Evolutionary conservation across 768 basidiomycete genomes (phyloP), one percentile per base, ranked within the genome.

Genomic region (Suillus lakei): DNA sequence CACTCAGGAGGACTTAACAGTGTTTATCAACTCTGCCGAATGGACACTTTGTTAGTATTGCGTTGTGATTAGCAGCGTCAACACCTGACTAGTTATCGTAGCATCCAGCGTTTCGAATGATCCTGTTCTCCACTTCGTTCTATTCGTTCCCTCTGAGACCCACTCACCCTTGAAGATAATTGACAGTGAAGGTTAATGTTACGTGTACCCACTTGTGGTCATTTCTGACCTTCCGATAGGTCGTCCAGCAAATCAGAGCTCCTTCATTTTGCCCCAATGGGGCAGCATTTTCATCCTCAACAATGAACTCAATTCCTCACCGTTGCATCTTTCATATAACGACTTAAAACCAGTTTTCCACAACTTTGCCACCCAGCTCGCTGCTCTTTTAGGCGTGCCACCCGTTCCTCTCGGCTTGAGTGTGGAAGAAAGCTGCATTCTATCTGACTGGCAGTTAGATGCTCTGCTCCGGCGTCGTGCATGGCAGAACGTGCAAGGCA

Each of bases 1-100:
- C 44, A 87, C 86, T 1, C 86, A 88, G 60, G 95, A 96, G 69
- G 89, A 97, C 71, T 83, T 98, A 65, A 95, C 92, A 16, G 89
- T 96, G 0, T 99, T 99, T 72, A 84, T 99, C 48, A 99, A 99
- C 72, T 95, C 95, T 7, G 98, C 96, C 5, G 91, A 96, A 73
- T 99, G 98, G 98, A 92, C 91, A 15, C 73, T 99, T 58, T 95
- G 96, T 96, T 70, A 74, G 34, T 69, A 62, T 64, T 70, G 83
- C 69, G 8, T 67, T 3, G 21, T 58, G 13, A 4, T 6, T 53
- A 30, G 54, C 30, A 50, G 10, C 41, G 23, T 41, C 18, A 41
- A 41, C 18, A 18, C 28, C 58, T 59, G 39, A 59, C 39, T 18
- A 7, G 18, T 28, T 21, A 59, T 41, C 46, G 46, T 70, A 99